Percentiles rank a stretch among this genome's conserved stretches.
These are phyloP conservation scores for Mucor mucedo DNA, from an alignment of 371 early-diverging fungal species.

Conservation along the genomic window DNA sequence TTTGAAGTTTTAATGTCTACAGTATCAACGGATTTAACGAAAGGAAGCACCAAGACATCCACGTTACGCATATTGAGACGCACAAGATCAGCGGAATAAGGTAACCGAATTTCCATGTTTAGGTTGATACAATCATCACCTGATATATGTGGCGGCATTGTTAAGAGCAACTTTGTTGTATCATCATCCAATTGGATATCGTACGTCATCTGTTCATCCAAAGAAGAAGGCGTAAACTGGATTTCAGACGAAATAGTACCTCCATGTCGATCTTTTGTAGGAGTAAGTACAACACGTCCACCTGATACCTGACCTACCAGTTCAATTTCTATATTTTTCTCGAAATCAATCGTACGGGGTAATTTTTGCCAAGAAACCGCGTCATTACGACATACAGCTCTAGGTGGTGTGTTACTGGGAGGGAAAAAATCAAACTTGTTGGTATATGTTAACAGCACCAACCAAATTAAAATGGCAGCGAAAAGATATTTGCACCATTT, in stretches of 20 bases:
- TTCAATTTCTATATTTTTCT: conserved; percentile 10
- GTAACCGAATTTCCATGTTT: conserved; percentile 22
- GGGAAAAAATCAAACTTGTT: neutral
- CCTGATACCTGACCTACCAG: conserved; percentile 15
- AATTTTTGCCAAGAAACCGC: conserved; percentile 15
- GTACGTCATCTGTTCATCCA: conserved; percentile 9
- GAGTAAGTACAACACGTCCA: conserved; percentile 9
- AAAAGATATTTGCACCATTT: conserved; percentile 23
- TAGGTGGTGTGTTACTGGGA: neutral
- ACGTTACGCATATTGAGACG: conserved; percentile 7
- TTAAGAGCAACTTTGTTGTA: neutral
- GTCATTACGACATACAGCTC: conserved; percentile 1
- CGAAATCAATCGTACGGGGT: conserved; percentile 18
- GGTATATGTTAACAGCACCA: conserved; percentile 11
- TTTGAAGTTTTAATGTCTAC: conserved; percentile 15
- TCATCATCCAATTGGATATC: conserved; percentile 6
- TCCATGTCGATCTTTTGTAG: conserved; percentile 14
- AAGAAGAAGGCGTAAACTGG: conserved; percentile 1
- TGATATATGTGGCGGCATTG: conserved; percentile 7
- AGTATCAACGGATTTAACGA: conserved; percentile 9
- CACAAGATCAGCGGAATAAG: conserved; percentile 7
- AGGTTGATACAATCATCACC: conserved; percentile 16
- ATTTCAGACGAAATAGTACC: conserved; percentile 11
- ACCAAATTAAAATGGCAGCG: conserved; percentile 10
- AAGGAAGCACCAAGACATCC: conserved; percentile 18